Evolutionary conservation across 495 filamentous ascomycete genomes (phyloP), one percentile per base, ranked within the genome.

Genomic region (Stereocaulon alpinum): DNA sequence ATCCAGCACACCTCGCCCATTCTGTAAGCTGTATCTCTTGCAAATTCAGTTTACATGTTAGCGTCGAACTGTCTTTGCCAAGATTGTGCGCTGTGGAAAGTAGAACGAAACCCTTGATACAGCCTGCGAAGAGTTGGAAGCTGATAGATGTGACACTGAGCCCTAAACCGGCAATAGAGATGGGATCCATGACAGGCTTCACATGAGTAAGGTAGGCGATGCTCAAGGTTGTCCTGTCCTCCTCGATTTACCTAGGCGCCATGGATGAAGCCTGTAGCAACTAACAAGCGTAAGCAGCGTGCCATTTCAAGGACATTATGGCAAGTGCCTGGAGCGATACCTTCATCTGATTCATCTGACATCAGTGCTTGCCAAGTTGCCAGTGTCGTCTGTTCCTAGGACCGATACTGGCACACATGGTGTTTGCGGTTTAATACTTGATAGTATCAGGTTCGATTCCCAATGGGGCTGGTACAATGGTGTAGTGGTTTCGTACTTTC

Each of bases 51-150:
- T 61, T 61, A 29, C 51, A 58, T 11, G 32, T 29, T 24, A 61
- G 20, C 17, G 51, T 45, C 14, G 52, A 51, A 20, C 61, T 60
- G 50, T 66, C 64, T 64, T 64, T 63, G 10, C 62, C 64, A 37
- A 66, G 44, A 51, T 64, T 61, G 10, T 63, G 64, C 12, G 64
- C 64, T 34, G 56, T 61, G 6, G 64, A 64, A 40, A 66, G 62
- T 18, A 66, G 52, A 18, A 64, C 41, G 40, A 66, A 66, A 17
- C 62, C 62, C 44, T 64, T 57, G 17, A 64, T 52, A 22, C 63
- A 65, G 32, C 63, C 61, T 18, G 20, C 61, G 55, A 65, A 60
- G 12, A 65, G n/a, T 34, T 63, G 61, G 14, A 65, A 59, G 29
- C 55, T 24, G 20, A 65, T 40, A 18, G 55, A 59, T 14, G 40